phyloP scores from a whole-genome alignment of 2,329 filamentous ascomycete genomes.

The Endothia cerciana region DNA sequence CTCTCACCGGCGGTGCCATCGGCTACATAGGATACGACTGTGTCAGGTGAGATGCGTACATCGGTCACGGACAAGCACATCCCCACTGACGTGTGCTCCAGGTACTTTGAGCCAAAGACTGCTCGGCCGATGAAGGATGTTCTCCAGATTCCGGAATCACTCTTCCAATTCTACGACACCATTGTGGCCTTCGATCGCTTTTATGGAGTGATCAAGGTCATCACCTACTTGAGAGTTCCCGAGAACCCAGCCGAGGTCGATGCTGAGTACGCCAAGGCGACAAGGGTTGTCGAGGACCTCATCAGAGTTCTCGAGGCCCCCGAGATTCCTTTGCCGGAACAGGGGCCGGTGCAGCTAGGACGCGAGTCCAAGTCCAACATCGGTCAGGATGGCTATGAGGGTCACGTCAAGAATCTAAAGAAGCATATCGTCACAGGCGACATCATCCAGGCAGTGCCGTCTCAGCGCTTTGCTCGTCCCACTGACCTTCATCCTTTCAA shows the following conservation, averaged over 20 bases:
- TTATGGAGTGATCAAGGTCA: constrained; percentile 88
- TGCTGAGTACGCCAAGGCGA: constrained; percentile 71
- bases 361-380: constrained; percentile 92
- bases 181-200: constrained; percentile 95
- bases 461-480: constrained; percentile 86
- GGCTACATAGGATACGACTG: constrained; percentile 98
- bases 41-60: constrained; percentile 57
- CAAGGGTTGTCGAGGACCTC: constrained; percentile 64
- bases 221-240: constrained; percentile 79
- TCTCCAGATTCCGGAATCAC: constrained; percentile 84
- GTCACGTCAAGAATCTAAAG: constrained; percentile 84
- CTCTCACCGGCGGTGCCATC: constrained; percentile 88
- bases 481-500: constrained; percentile 96
- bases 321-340: constrained; percentile 76
- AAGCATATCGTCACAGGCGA: constrained; percentile 88
- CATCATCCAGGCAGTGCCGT: constrained; percentile 97
- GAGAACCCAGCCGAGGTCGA: constrained; percentile 59
- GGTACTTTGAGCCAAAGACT: constrained; percentile 97
- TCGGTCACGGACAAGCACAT: neutral
- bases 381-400: constrained; percentile 84
- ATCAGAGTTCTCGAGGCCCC: constrained; percentile 73
- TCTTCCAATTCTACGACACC: constrained; percentile 97
- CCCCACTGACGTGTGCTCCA: constrained; percentile 12
- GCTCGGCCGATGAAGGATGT: constrained; percentile 85
- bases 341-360: constrained; percentile 71